Evolutionary conservation across 306 rosid genomes (phyloP), one percentile per base, ranked within the genome.

Genomic region (Quercus glauca): DNA sequence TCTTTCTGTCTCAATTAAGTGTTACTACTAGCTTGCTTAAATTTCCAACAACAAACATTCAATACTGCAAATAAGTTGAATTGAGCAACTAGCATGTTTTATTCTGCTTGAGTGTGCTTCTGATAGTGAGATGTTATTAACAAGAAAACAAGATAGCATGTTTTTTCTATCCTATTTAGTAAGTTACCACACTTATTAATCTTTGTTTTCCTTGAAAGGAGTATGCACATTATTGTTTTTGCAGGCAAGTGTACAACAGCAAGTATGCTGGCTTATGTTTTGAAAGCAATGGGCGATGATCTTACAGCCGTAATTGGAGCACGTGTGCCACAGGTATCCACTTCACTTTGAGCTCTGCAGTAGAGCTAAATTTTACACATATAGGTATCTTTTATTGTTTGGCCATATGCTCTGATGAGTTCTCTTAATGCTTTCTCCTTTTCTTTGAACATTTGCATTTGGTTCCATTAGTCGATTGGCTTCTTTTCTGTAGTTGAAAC

Each of bases 191-290:
- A 8, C 15, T 21, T 59, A 20, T 23, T 59, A 20, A 59, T 59
- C 65, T 59, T 1, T 4, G 23, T 59, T 59, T 21, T 2, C 64
- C 64, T 58, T 21, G 64, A 58, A n/a, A 21, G 21, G 11, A n/a
- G 10, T 58, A 21, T 23, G 12, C 17, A 59, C 26, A 2, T 57
- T 4, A 56, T 70, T 10, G 28, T 76, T 68, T 20, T 9, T 23
- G 58, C 28, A 83, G 86, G 86, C 70, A 83, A 83, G 86, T 74
- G 86, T 83, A 76, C 86, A 18, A 78, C 86, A 53, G 51, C 83
- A 58, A 70, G 73, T 78, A 83, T 83, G 83, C 80, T 83, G 60
- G 86, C 86, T 23, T 83, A 78, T 78, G 83, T 78, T 67, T 57
- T 83, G 52, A 41, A 72, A 4, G 77, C 71, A 55, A 78, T 74